Evolutionary conservation across 306 rosid species (phyloP).

Genomic region (Cicer arietinum): DNA sequence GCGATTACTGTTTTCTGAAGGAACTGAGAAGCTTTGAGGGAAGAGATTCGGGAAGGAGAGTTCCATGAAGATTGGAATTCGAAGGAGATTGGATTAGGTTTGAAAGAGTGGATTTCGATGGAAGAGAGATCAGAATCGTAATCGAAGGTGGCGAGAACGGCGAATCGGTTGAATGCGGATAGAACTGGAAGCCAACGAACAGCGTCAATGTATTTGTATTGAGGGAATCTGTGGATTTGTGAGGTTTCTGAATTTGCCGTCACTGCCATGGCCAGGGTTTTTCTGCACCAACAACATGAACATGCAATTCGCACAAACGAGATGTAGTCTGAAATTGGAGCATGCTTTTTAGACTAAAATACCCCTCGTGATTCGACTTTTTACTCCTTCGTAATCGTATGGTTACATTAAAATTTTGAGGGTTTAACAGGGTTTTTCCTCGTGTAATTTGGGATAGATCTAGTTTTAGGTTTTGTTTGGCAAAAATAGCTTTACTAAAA

Average conservation of each 20-base stretch:
- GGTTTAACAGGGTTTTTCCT: no score
- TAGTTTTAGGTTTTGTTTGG: no score
- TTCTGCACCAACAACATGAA: constrained; percentile 18
- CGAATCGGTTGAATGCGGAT: constrained; percentile 69
- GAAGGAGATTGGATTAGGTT: constrained; percentile 51
- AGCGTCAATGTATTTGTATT: constrained; percentile 69
- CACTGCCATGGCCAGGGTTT: constrained; percentile 58
- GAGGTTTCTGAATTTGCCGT: constrained; percentile 49
- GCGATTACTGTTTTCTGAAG: constrained; percentile 64
- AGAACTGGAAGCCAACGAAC: constrained; percentile 86
- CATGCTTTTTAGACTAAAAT: background rate
- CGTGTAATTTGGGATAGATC: no score
- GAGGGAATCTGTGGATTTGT: constrained; percentile 65
- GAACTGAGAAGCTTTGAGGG: constrained; percentile 61
- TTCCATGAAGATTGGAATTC: constrained; percentile 59
- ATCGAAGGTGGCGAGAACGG: constrained; percentile 71
- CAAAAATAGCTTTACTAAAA: no score
- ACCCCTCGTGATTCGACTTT: constrained; percentile 18
- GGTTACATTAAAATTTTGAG: no score
- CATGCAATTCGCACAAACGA: constrained; percentile 10
- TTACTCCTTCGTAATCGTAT: no score
- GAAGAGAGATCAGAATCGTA: constrained; percentile 62
- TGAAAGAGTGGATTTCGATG: constrained; percentile 61
- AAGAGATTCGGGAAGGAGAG: constrained; percentile 69
- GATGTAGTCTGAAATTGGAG: background rate